Percentiles rank a stretch among this genome's conserved stretches.
These are phyloP conservation scores for Jatropha podagrica DNA, from an alignment of 441 rosid genomes.

Conservation along the genomic window DNA sequence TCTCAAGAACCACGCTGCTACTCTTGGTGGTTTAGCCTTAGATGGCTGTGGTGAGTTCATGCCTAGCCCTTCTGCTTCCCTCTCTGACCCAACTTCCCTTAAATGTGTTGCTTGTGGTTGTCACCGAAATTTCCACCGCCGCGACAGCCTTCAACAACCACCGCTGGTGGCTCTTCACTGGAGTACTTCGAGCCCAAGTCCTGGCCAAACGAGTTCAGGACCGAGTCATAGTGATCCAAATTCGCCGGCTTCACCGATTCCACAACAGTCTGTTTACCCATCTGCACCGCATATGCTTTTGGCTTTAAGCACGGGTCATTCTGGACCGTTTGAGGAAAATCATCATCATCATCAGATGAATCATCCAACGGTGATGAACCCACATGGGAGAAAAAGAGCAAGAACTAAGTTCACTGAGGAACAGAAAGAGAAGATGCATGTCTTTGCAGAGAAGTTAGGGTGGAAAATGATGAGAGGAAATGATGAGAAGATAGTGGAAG, in stretches of 20 bases:
- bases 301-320: constrained; percentile 34
- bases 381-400: constrained; percentile 22
- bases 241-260: constrained; percentile 45
- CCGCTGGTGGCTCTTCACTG: constrained; percentile 18
- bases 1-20: constrained; percentile 82
- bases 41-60: constrained; percentile 81
- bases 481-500: constrained; percentile 38
- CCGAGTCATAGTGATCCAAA: constrained; percentile 31
- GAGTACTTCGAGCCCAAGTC: constrained; percentile 40
- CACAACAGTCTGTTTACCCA: constrained; percentile 40
- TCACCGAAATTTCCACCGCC: constrained; percentile 78
- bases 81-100: constrained; percentile 45
- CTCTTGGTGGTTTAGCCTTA: constrained; percentile 54
- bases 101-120: constrained; percentile 79
- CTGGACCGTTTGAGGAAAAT: constrained; percentile 25
- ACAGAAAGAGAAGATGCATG: constrained; percentile 59
- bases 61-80: constrained; percentile 33
- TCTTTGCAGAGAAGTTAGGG: constrained; percentile 54
- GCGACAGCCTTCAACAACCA: constrained; percentile 26
- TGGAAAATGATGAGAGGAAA: constrained; percentile 52
- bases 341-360: constrained; percentile 11
- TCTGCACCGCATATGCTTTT: constrained; percentile 48
- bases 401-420: constrained; percentile 44
- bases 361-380: constrained; percentile 16
- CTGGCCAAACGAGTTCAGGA: constrained; percentile 30